phyloP scores from a whole-genome alignment of 306 rosid species.

The Acacia crassicarpa region DNA sequence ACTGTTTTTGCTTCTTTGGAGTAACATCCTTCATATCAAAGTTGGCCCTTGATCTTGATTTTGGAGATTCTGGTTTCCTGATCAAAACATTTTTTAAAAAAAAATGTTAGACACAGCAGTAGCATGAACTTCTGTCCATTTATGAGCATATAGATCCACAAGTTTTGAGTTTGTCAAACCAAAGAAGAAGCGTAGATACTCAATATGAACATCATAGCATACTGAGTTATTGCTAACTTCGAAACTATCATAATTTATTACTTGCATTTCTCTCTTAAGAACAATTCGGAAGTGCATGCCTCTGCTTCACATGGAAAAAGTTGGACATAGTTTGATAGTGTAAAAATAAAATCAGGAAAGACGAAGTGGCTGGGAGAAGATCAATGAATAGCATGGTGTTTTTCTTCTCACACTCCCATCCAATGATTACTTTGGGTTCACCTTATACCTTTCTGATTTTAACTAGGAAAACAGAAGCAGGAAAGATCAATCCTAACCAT shows the following conservation, averaged over 20 bases:
- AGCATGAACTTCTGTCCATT: not conserved
- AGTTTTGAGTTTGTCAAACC: slow-evolving; percentile 27
- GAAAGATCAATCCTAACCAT: too few species aligned
- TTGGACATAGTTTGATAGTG: too few species aligned
- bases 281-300: slow-evolving; percentile 10
- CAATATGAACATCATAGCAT: slow-evolving; percentile 11
- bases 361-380: too few species aligned
- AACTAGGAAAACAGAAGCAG: too few species aligned
- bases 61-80: slow-evolving; percentile 96
- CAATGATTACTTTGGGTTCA: too few species aligned
- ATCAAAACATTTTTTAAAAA: slow-evolving; percentile 8
- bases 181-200: slow-evolving; percentile 21
- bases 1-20: slow-evolving; percentile 96
- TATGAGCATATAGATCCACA: not conserved
- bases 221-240: not conserved
- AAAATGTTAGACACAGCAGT: not conserved
- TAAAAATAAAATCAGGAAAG: too few species aligned
- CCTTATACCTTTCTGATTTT: too few species aligned
- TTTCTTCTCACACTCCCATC: too few species aligned
- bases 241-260: slow-evolving; percentile 7
- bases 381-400: too few species aligned
- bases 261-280: not conserved
- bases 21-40: slow-evolving; percentile 78
- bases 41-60: slow-evolving; percentile 66
- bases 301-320: not conserved